A percentile compares a stretch with the other conserved stretches of the same genome.
Conservation (phyloP, 2,329 filamentous ascomycete species). For the Conoideocrella luteorostrata region DNA sequence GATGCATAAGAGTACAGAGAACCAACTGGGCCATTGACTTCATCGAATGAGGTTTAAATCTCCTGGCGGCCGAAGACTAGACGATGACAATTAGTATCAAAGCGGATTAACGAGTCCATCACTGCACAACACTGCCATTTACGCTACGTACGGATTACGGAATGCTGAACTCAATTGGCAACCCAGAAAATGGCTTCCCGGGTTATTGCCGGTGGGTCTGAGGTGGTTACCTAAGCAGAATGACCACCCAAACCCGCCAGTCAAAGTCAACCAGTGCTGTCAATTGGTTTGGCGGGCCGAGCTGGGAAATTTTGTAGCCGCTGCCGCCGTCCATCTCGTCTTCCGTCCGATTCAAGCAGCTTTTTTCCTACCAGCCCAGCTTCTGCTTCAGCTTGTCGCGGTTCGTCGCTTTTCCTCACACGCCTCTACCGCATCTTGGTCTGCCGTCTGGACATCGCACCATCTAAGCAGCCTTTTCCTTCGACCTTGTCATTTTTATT, state of each 20-base stretch:
- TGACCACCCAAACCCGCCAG: conserved; percentile 21
- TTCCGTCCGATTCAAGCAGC: background rate
- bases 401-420: background rate
- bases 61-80: too few relatives aligned
- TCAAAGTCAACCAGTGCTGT: too few relatives aligned
- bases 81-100: too few relatives aligned
- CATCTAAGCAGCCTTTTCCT: conserved; percentile 18
- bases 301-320: conserved; percentile 6
- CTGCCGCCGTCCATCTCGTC: background rate
- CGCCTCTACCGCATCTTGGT: conserved; percentile 11
- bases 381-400: conserved; percentile 15
- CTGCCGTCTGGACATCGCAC: conserved; percentile 12
- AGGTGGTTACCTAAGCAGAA: conserved; percentile 9
- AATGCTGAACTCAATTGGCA: background rate
- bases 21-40: too few relatives aligned
- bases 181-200: too few relatives aligned
- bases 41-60: too few relatives aligned
- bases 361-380: conserved; percentile 24
- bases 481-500: conserved; percentile 16
- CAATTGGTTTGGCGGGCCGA: background rate
- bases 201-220: background rate
- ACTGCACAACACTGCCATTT: too few relatives aligned
- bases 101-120: too few relatives aligned
- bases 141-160: background rate
- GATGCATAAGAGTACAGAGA: too few relatives aligned